Conservation (phyloP, 140 eudicot species). For the Flaveria floridana region DNA sequence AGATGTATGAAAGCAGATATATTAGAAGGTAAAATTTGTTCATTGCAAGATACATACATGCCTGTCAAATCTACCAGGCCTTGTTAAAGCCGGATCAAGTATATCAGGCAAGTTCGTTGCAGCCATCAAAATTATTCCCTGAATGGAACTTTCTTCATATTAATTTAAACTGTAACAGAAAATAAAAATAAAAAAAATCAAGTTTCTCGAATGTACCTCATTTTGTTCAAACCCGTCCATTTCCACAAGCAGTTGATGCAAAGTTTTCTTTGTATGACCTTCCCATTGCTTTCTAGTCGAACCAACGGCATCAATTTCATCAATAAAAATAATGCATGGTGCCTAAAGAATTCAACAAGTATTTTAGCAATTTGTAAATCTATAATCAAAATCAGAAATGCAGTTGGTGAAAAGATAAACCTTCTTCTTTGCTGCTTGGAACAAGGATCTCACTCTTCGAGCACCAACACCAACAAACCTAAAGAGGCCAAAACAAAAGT, state of each 20-base stretch:
- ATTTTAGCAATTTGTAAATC: background rate
- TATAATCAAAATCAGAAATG: background rate
- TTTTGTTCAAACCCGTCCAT: slow-evolving; percentile 99
- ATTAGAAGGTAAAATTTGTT: slow-evolving; percentile 4
- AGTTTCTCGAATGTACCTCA: slow-evolving; percentile 49
- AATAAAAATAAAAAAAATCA: background rate
- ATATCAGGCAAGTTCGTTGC: slow-evolving; percentile 99
- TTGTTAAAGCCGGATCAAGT: slow-evolving; percentile 96
- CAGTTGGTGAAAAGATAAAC: slow-evolving; percentile 33
- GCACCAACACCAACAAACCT: slow-evolving; percentile 99
- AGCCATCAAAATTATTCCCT: slow-evolving; percentile 98
- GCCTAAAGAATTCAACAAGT: slow-evolving; percentile 47
- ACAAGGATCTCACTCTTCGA: slow-evolving; percentile 91
- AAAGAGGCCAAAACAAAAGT: slow-evolving; percentile 10
- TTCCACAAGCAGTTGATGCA: slow-evolving; percentile 94
- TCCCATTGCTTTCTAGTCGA: slow-evolving; percentile 99
- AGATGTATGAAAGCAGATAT: slow-evolving; percentile 1
- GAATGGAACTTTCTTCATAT: slow-evolving; percentile 13
- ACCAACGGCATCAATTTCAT: slow-evolving; percentile 98
- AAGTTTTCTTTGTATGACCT: slow-evolving; percentile 96
- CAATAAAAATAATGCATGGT: slow-evolving; percentile 95
- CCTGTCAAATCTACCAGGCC: slow-evolving; percentile 99
- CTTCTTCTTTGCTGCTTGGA: slow-evolving; percentile 99
- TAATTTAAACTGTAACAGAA: background rate
- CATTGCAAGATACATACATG: slow-evolving; percentile 65